Percentiles rank a stretch among this genome's conserved stretches.
phyloP scores from a whole-genome alignment of 2,329 filamentous ascomycete species.

The Phyllosticta citribraziliensis region DNA sequence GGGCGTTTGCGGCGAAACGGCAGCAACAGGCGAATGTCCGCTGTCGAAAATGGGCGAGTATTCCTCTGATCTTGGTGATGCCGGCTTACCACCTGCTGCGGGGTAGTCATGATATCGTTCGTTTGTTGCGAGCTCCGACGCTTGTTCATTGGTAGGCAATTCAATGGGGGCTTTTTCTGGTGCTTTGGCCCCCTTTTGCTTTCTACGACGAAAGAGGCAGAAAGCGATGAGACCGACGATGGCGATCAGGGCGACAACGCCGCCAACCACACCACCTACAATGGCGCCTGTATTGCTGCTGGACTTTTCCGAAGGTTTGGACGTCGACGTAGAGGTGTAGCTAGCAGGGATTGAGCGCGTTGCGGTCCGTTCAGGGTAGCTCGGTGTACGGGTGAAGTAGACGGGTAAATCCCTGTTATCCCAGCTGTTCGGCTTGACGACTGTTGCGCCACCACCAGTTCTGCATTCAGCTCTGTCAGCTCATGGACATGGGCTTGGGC shows the following conservation, averaged over 20 bases:
- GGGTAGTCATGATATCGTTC: conserved; percentile 3
- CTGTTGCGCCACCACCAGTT: conserved; percentile 44
- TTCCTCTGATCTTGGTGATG: background rate
- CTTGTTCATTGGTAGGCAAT: conserved; percentile 13
- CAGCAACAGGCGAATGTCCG: background rate
- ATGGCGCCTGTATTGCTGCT: conserved; percentile 28
- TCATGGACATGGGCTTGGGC: background rate
- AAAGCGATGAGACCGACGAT: conserved; percentile 25
- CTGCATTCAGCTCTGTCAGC: conserved; percentile 16
- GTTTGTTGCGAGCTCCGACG: conserved; percentile 15
- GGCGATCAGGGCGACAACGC: conserved; percentile 23
- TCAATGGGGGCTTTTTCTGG: conserved; percentile 14
- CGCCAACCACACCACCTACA: conserved; percentile 31
- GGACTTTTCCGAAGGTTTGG: background rate
- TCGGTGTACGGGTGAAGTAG: conserved; percentile 44
- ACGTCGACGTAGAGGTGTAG: conserved; percentile 16
- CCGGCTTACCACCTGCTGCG: conserved; percentile 3
- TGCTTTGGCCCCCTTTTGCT: conserved; percentile 16
- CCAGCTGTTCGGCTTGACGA: conserved; percentile 41
- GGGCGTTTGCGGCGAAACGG: conserved; percentile 4
- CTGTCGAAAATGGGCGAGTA: conserved; percentile 6
- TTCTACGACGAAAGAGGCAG: conserved; percentile 28
- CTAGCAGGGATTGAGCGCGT: conserved; percentile 35
- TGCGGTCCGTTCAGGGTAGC: conserved; percentile 38
- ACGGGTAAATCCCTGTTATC: conserved; percentile 41